phyloP scores from a whole-genome alignment of 2,329 filamentous ascomycete genomes.

The Chaetomium sp. region DNA sequence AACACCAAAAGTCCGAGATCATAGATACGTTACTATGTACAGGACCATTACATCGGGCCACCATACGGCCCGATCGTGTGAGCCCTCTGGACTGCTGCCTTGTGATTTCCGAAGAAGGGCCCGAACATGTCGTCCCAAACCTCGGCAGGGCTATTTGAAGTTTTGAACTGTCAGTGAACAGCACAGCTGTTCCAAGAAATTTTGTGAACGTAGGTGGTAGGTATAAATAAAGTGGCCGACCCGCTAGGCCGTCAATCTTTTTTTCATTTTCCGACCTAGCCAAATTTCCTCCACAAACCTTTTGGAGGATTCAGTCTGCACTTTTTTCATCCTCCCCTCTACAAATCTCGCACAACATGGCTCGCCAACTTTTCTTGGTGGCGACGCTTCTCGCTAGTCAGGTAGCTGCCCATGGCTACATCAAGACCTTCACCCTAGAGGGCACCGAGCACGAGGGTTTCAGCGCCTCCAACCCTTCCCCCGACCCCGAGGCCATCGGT shows the following conservation, averaged over 20 bases:
- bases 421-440: conserved; percentile 1
- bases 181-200: not conserved
- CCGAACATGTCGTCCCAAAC: not conserved
- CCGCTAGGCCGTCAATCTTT: not conserved
- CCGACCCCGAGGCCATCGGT: not conserved
- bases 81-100: not conserved
- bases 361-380: not conserved
- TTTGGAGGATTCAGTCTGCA: not conserved
- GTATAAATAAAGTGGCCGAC: not conserved
- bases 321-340: not conserved
- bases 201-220: not conserved
- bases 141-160: not conserved
- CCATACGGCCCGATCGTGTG: not conserved
- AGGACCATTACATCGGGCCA: not conserved
- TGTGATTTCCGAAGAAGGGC: conserved; percentile 1
- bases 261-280: not conserved
- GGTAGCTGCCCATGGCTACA: not conserved
- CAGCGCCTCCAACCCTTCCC: not conserved
- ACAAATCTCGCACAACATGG: not conserved
- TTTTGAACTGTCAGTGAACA: not conserved
- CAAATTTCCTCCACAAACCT: not conserved
- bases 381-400: not conserved
- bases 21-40: not conserved
- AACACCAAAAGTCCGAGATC: not conserved
- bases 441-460: not conserved